Evolutionary conservation across 106 monocot species (phyloP).

Genomic region (Dendrobium catenatum): DNA sequence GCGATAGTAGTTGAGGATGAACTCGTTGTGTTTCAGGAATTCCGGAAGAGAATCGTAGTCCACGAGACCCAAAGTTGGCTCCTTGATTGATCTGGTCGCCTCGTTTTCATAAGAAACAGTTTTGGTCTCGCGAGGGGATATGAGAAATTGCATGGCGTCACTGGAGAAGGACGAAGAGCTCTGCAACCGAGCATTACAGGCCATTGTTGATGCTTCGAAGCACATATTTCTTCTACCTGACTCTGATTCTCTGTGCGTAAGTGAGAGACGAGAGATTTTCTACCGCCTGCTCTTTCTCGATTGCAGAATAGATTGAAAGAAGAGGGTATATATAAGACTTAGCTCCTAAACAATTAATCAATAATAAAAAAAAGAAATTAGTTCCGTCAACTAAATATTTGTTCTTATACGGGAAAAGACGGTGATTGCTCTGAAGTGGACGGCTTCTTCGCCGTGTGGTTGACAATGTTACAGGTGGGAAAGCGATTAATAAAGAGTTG

Average conservation of each 20-base stretch:
- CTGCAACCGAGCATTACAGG: neutral
- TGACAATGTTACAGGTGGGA: no score
- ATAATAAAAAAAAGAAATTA: no score
- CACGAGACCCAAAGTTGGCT: slow-evolving; percentile 8
- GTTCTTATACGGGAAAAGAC: no score
- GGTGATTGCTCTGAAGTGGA: no score
- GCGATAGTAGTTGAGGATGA: slow-evolving; percentile 30
- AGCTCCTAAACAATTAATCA: no score
- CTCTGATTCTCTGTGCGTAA: neutral
- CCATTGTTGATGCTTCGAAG: neutral
- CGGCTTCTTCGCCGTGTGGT: no score
- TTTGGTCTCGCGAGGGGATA: neutral
- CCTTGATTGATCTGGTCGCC: neutral
- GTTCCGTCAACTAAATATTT: no score
- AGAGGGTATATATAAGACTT: neutral
- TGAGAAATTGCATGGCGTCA: neutral
- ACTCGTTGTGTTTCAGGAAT: slow-evolving; percentile 47
- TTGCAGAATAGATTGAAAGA: neutral
- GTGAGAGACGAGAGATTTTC: neutral
- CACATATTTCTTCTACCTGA: neutral
- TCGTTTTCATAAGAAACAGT: neutral
- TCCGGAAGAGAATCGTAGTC: slow-evolving; percentile 30
- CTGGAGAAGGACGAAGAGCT: neutral
- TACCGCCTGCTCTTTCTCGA: no score
- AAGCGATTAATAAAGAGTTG: no score